A percentile compares a stretch with the other conserved stretches of the same genome.
Evolutionary conservation across 371 early-diverging fungal genomes (phyloP).

Genomic region (Apophysomyces trapeziformis): DNA sequence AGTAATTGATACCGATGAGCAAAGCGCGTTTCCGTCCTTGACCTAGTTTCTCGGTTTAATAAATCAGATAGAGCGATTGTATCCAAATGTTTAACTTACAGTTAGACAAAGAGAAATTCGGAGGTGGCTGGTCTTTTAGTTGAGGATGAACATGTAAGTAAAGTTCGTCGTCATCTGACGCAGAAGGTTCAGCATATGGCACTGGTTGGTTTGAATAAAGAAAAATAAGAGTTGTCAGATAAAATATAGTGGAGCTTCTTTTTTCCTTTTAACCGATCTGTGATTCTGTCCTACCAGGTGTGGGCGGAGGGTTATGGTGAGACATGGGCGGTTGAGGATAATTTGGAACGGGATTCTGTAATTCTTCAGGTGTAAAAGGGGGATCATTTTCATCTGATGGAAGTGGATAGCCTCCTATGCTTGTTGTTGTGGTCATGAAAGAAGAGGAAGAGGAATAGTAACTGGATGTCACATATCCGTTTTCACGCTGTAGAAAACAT

Average conservation of each 20-base stretch:
- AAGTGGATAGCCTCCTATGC: background rate
- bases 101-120: conserved; percentile 68
- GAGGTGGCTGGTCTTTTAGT: conserved; percentile 23
- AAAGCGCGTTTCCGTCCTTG: conserved; percentile 80
- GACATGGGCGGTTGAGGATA: conserved; percentile 34
- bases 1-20: conserved; percentile 93
- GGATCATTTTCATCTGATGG: conserved; percentile 1
- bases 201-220: conserved; percentile 15
- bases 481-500: background rate
- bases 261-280: background rate
- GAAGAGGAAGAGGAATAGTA: conserved; percentile 2
- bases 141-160: conserved; percentile 44
- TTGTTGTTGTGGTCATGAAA: background rate
- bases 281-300: conserved; percentile 25
- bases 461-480: conserved; percentile 12
- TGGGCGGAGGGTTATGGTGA: conserved; percentile 32
- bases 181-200: conserved; percentile 25
- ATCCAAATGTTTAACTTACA: conserved; percentile 44
- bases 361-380: background rate
- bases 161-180: conserved; percentile 23
- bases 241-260: background rate
- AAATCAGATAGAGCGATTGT: background rate
- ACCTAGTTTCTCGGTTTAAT: conserved; percentile 24
- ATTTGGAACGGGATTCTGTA: conserved; percentile 25
- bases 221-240: conserved; percentile 13